Evolutionary conservation across 768 basidiomycete genomes (phyloP).

Genomic region (Hypsizygus marmoreus): DNA sequence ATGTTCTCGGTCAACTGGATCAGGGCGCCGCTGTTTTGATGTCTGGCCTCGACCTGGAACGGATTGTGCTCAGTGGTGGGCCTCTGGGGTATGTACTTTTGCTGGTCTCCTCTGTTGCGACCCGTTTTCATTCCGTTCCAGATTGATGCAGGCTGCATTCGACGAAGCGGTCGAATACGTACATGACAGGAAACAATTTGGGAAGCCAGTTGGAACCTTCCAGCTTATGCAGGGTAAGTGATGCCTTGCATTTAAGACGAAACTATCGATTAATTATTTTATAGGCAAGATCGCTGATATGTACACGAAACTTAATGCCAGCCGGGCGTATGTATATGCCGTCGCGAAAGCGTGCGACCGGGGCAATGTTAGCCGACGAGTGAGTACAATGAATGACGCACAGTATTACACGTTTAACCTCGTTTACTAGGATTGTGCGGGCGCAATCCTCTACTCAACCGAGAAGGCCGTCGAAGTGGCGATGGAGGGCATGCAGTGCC

Average conservation of each 20-base stretch:
- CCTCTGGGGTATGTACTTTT: constrained; percentile 70
- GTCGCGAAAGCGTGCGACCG: constrained; percentile 88
- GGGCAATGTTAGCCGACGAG: constrained; percentile 75
- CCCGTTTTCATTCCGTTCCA: constrained; percentile 26
- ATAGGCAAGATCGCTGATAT: constrained; percentile 86
- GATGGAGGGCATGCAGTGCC: constrained; percentile 88
- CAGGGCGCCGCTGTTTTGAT: constrained; percentile 87
- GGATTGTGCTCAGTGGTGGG: constrained; percentile 89
- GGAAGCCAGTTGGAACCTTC: constrained; percentile 83
- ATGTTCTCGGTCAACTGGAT: constrained; percentile 79
- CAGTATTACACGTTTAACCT: not conserved
- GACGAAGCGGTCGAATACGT: constrained; percentile 86
- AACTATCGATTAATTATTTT: constrained; percentile 15
- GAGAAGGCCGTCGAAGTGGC: constrained; percentile 92
- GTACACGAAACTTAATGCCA: constrained; percentile 91
- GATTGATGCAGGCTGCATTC: constrained; percentile 92
- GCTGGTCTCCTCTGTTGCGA: constrained; percentile 6
- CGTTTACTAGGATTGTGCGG: constrained; percentile 81
- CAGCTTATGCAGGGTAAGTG: constrained; percentile 90
- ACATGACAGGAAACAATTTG: constrained; percentile 94
- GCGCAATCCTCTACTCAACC: constrained; percentile 90
- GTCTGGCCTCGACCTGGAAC: constrained; percentile 92
- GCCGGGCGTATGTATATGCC: constrained; percentile 89
- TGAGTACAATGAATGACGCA: constrained; percentile 36
- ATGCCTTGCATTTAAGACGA: constrained; percentile 10